Conservation (phyloP, 192 early-diverging fungal species). For the Spizellomyces sp. region DNA sequence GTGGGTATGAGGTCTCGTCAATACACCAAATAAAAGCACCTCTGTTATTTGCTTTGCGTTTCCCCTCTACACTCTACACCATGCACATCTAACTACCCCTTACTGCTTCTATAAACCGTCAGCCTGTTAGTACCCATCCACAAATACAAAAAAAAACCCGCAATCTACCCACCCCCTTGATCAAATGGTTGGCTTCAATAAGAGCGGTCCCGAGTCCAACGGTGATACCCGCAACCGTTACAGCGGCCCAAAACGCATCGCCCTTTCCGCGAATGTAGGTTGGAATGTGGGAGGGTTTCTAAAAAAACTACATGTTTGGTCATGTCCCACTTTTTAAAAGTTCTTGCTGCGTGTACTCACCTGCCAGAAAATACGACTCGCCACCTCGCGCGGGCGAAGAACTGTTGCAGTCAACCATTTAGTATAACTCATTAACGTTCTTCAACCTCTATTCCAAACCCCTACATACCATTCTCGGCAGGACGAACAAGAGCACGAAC, state of each 20-base stretch:
- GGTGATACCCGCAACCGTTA: neutral
- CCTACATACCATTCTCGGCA: too few relatives aligned
- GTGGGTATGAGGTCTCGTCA: too few relatives aligned
- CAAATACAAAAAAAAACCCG: too few relatives aligned
- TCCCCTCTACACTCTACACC: too few relatives aligned
- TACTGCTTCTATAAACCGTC: too few relatives aligned
- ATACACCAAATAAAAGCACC: too few relatives aligned
- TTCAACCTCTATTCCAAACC: neutral
- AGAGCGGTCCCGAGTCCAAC: constrained; percentile 8
- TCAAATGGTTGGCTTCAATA: constrained; percentile 18
- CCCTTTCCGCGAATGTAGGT: constrained; percentile 32
- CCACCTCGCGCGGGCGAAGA: constrained; percentile 13
- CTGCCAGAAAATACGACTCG: constrained; percentile 27
- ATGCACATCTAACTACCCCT: too few relatives aligned
- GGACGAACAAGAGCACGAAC: too few relatives aligned
- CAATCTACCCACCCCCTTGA: constrained; percentile 21
- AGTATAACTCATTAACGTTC: too few relatives aligned
- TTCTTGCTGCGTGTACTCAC: neutral
- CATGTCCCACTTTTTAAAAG: neutral
- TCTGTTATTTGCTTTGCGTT: too few relatives aligned
- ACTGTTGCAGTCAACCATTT: constrained; percentile 4
- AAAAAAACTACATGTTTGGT: neutral
- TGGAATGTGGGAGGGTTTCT: constrained; percentile 23
- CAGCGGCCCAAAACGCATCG: neutral
- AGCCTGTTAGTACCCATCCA: too few relatives aligned